phyloP scores from a whole-genome alignment of 768 basidiomycete species.

The Xerocomellus intermedius region DNA sequence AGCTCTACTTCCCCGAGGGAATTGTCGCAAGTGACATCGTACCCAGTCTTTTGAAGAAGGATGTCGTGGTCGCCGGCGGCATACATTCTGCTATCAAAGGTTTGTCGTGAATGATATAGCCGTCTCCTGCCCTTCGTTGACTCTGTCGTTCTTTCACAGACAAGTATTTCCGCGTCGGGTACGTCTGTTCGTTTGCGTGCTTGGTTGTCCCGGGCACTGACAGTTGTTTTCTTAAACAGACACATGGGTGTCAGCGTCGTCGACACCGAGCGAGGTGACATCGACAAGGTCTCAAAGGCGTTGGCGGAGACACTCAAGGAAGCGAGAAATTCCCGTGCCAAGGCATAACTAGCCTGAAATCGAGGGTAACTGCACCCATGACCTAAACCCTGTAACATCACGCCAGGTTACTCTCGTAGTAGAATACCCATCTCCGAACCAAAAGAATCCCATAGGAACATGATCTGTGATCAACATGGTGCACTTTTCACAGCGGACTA shows the following conservation, averaged over 20 bases:
- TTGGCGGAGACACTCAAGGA: constrained; percentile 58
- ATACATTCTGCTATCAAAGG: constrained; percentile 82
- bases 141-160: constrained; percentile 38
- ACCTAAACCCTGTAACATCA: too few relatives aligned
- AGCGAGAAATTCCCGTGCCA: constrained; percentile 15
- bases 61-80: constrained; percentile 85
- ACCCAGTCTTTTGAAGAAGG: constrained; percentile 66
- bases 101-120: constrained; percentile 27
- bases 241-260: constrained; percentile 93
- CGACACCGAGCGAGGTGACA: constrained; percentile 65
- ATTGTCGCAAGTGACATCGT: constrained; percentile 74
- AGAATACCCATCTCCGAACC: not conserved
- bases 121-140: constrained; percentile 6
- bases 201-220: constrained; percentile 3
- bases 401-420: not conserved
- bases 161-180: constrained; percentile 91
- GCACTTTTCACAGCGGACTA: not conserved
- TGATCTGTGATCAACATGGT: not conserved
- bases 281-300: constrained; percentile 67
- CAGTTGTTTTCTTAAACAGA: constrained; percentile 31
- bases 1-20: constrained; percentile 84
- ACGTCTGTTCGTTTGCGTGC: constrained; percentile 20
- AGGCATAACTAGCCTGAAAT: not conserved
- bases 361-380: not conserved
- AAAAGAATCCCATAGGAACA: not conserved